phyloP scores from a whole-genome alignment of 2,329 filamentous ascomycete species.

The Xylariales sp. region DNA sequence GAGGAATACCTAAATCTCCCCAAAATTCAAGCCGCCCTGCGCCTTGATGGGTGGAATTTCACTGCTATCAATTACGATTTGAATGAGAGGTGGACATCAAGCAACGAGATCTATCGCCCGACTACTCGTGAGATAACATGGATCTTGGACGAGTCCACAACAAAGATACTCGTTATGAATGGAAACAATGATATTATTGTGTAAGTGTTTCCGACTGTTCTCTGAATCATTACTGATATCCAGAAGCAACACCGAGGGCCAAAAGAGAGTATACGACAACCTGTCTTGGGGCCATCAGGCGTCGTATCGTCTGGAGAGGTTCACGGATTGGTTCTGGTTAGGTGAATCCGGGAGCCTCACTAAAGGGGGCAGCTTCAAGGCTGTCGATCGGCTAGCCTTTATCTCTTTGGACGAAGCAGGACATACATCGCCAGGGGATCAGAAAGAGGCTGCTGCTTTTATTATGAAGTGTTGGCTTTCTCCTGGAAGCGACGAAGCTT shows the following conservation, averaged over 20 bases:
- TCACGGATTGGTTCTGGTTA: slow-evolving; percentile 9
- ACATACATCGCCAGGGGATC: slow-evolving; percentile 9
- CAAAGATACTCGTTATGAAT: slow-evolving; percentile 6
- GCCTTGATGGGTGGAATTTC: slow-evolving; percentile 5
- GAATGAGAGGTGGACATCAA: slow-evolving; percentile 5
- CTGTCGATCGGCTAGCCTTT: slow-evolving; percentile 8
- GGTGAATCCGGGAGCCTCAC: not conserved
- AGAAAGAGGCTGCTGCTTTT: slow-evolving; percentile 10
- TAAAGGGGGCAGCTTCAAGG: slow-evolving; percentile 11
- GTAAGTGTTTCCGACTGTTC: slow-evolving; percentile 4
- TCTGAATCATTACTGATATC: not conserved
- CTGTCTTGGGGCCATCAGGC: slow-evolving; percentile 10
- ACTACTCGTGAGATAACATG: slow-evolving; percentile 10
- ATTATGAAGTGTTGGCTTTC: slow-evolving; percentile 10
- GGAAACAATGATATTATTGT: slow-evolving; percentile 11
- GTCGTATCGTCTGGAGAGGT: slow-evolving; percentile 9
- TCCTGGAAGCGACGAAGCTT: slow-evolving; percentile 1
- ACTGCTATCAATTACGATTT: slow-evolving; percentile 8
- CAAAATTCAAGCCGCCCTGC: slow-evolving; percentile 8
- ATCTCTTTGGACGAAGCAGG: slow-evolving; percentile 9
- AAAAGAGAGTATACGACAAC: slow-evolving; percentile 11
- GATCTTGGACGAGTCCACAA: slow-evolving; percentile 8
- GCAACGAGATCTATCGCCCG: slow-evolving; percentile 6
- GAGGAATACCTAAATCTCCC: slow-evolving; percentile 10
- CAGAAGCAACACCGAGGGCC: slow-evolving; percentile 10